phyloP scores from a whole-genome alignment of 1,284 basidiomycete genomes.

The Veloporphyrellus conicus region DNA sequence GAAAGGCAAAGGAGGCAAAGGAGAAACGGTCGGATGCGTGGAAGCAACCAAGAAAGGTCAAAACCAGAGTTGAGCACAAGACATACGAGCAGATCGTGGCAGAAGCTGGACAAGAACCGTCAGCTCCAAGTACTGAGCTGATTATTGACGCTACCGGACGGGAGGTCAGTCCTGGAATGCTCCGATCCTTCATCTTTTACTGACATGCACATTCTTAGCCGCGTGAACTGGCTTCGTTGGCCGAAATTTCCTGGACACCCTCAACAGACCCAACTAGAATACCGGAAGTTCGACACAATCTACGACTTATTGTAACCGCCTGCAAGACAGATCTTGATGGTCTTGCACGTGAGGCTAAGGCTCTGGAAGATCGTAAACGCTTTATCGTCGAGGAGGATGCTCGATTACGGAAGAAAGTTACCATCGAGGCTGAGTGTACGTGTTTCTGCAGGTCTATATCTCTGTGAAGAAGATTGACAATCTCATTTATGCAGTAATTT shows the following conservation, averaged over 20 bases:
- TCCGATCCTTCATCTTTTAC: slow-evolving; percentile 4
- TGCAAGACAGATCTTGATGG: slow-evolving; percentile 82
- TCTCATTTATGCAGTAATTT: slow-evolving; percentile 53
- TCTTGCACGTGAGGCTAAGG: slow-evolving; percentile 84
- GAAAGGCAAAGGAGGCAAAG: slow-evolving; percentile 49
- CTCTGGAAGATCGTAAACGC: slow-evolving; percentile 73
- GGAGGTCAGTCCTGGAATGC: slow-evolving; percentile 52
- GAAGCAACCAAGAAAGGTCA: slow-evolving; percentile 81
- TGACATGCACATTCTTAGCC: slow-evolving; percentile 45
- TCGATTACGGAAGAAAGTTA: slow-evolving; percentile 62
- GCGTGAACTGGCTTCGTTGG: slow-evolving; percentile 76
- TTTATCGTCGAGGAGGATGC: slow-evolving; percentile 71
- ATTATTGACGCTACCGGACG: slow-evolving; percentile 95
- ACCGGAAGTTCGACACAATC: slow-evolving; percentile 93
- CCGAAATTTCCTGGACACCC: slow-evolving; percentile 83
- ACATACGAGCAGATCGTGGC: slow-evolving; percentile 92
- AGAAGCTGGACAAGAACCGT: slow-evolving; percentile 66
- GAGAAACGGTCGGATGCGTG: slow-evolving; percentile 66
- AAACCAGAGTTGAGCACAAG: slow-evolving; percentile 84
- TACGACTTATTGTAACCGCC: slow-evolving; percentile 79
- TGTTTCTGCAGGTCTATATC: slow-evolving; percentile 12
- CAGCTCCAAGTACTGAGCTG: slow-evolving; percentile 62
- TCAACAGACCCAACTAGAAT: slow-evolving; percentile 80
- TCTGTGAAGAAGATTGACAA: slow-evolving; percentile 14
- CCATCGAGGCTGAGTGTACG: slow-evolving; percentile 72